Base-by-base conservation (phyloP, 2,329 filamentous ascomycete genomes). In the Cladobotryum mycophilum region DNA sequence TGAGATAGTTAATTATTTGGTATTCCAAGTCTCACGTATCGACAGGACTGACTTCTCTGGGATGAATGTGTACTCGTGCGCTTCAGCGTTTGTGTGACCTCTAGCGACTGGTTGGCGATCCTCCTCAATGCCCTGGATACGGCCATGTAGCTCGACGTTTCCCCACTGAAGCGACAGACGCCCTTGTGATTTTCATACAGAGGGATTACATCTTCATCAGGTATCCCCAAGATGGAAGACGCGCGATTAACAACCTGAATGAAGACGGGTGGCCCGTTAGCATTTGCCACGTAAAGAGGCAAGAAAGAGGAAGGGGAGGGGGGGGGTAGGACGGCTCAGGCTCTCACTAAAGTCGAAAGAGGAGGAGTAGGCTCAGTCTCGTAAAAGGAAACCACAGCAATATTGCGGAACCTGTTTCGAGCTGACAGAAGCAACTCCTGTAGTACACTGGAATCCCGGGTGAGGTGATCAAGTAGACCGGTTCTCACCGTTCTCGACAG, bases 201-300 rank as follows among this genome's bases (percentile, higher is more conserved):
- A 2, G 54, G 53, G 40, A 54, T 56, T 9, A 53, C 9, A 12
- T 58, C 56, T 47, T 62, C 60, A 49, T 54, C 56, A 15, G 47
- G 44, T 49, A 57, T 35, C 41, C 51, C 61, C 49, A 56, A 50
- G 47, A 51, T 45, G 15, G 62, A 55, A 33, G 63, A 66, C 41
- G 54, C 47, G 22, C 51, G 49, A n/a, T 63, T 55, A 11, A 66
- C 63, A 35, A 66, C 50, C 62, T 65, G 13, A 55, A 5, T 48
- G 25, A 8, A 30, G 25, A 11, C 2, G 6, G 25, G 2, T 11
- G 2, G 6, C 25, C 4, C 8, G 25, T 30, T 11, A 30, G 25
- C 25, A 30, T 30, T 11, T 30, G 25, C 25, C 25, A 5, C 9
- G 6, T 20, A 20, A 20, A 3, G 5, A 5, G 3, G 20, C 20